Evolutionary conservation across 495 filamentous ascomycete species (phyloP), one percentile per base, ranked within the genome.

Genomic region (Acidomyces sp.): DNA sequence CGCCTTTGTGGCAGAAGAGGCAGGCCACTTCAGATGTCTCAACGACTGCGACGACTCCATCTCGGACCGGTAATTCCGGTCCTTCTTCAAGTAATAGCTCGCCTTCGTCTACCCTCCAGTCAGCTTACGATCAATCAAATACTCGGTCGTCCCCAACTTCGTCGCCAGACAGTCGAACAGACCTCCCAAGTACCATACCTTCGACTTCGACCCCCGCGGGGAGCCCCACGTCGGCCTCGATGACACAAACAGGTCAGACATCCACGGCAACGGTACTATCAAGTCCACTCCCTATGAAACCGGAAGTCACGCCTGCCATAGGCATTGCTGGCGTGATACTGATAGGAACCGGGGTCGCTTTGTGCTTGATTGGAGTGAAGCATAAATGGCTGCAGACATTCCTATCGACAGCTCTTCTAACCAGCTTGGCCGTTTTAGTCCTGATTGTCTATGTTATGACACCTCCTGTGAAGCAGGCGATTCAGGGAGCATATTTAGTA

Each of bases 391-490:
- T 93, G 1, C 77, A 90, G 55, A 77, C 87, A 18, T 93, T 80
- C 54, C 66, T 93, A 34, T 88, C 85, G 4, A 70, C 79, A 1
- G 82, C 74, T 3, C 85, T 80, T 52, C 61, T 93, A 10, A 67
- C 71, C 12, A 73, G 75, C 46, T 61, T 95, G 21, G 73, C 80
- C 10, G 78, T 87, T 4, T 78, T 80, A 0, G 70, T 93, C 16
- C 62, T 96, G 6, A 87, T 96, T 45, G 59, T 90, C 31, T 96
- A 95, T 54, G 80, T 95, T 33, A 90, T 88, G 79, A 78, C 68
- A 35, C 80, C 77, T 1, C 86, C 88, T 0, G 73, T 93, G 33
- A 69, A 62, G 45, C 62, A 80, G 52, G 85, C 74, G 0, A 66
- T 93, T 6, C 83, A 94, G 59, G 88, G 87, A 28, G 88, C 78